These are phyloP conservation scores for Chamaecyparis obtusa DNA, from an alignment of 75 land plant genomes.

Conservation along the genomic window DNA sequence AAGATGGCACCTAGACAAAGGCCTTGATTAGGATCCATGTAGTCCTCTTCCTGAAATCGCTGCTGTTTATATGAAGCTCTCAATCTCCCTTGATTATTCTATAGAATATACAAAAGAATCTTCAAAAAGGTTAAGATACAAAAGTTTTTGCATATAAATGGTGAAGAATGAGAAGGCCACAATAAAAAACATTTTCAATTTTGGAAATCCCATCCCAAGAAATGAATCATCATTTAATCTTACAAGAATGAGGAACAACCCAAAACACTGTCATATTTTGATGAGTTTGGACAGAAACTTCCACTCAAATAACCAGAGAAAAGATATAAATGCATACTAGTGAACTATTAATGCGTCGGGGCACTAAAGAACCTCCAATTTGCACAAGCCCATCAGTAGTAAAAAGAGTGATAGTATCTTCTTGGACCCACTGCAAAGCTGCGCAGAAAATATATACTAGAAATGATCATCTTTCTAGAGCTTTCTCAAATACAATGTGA, in stretches of 20 bases:
- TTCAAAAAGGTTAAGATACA: not conserved
- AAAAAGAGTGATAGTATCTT: constrained; percentile 80
- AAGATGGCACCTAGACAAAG: constrained; percentile 96
- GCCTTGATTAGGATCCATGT: constrained; percentile 95
- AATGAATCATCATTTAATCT: not conserved
- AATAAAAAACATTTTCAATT: not conserved
- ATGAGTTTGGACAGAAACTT: not conserved
- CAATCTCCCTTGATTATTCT: constrained; percentile 48
- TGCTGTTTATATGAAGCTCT: constrained; percentile 44
- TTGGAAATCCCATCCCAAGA: not conserved
- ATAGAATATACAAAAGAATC: not conserved
- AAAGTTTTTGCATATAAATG: not conserved
- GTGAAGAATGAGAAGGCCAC: not conserved
- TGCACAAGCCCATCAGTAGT: constrained; percentile 90
- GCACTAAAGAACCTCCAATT: constrained; percentile 81
- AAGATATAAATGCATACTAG: constrained; percentile 33
- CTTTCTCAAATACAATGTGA: not conserved
- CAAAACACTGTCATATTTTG: not conserved
- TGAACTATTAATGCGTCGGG: constrained; percentile 34
- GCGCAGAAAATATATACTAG: constrained; percentile 5
- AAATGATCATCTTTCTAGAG: not conserved
- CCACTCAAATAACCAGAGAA: not conserved
- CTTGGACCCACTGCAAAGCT: constrained; percentile 74
- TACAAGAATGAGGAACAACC: not conserved
- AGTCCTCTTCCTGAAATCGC: constrained; percentile 84